Percentiles rank a stretch among this genome's conserved stretches.
Conservation (phyloP, 2,329 filamentous ascomycete species). For the Aspergillus felis region DNA sequence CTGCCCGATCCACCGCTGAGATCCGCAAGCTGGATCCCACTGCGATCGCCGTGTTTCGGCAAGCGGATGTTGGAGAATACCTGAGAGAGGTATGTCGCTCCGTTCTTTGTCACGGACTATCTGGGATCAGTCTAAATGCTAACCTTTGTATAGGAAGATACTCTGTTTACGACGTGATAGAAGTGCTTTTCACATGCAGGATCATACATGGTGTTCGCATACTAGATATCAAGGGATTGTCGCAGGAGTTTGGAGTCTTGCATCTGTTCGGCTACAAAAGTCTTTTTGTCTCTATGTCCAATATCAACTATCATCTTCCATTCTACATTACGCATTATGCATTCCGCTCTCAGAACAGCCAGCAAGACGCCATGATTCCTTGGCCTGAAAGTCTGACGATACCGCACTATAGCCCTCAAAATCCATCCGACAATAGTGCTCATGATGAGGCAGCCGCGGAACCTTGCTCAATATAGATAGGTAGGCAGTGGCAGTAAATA, state of each 20-base stretch:
- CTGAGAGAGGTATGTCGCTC: constrained; percentile 62
- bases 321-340: neutral
- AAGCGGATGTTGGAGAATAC: constrained; percentile 93
- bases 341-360: neutral
- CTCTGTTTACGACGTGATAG: constrained; percentile 54
- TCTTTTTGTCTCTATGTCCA: constrained; percentile 4
- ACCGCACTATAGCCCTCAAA: neutral
- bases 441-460: neutral
- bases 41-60: constrained; percentile 80
- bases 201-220: constrained; percentile 22
- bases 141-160: constrained; percentile 50
- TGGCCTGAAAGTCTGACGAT: neutral
- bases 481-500: neutral
- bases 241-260: constrained; percentile 27
- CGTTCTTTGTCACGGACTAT: neutral
- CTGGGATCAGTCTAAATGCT: constrained; percentile 3
- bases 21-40: constrained; percentile 83
- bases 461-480: neutral
- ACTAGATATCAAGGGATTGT: constrained; percentile 19
- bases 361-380: neutral
- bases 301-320: neutral
- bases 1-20: constrained; percentile 80
- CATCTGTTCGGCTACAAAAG: constrained; percentile 13
- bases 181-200: constrained; percentile 12
- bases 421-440: neutral